Evolutionary conservation across 2,329 filamentous ascomycete genomes (phyloP).

Genomic region (Stemphylium beticola): DNA sequence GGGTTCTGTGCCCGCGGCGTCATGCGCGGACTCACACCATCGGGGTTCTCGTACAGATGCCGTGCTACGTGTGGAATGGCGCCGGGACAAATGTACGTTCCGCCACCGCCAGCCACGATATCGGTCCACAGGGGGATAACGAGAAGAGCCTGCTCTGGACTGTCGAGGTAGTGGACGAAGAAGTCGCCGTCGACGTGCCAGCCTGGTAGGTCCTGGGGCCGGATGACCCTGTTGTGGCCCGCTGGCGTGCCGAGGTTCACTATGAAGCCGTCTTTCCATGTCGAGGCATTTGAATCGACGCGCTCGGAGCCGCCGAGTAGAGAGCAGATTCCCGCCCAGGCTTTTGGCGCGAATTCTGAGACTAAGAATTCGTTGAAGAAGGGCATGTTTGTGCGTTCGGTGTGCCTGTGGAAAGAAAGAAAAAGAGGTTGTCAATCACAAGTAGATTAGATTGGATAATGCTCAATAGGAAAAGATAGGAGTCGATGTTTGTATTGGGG

Average conservation of each 20-base stretch:
- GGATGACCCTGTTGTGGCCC: conserved; percentile 57
- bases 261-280: conserved; percentile 72
- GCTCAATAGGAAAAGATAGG: not conserved
- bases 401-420: conserved; percentile 39
- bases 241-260: conserved; percentile 68
- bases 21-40: conserved; percentile 72
- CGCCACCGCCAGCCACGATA: conserved; percentile 65
- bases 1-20: conserved; percentile 58
- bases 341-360: conserved; percentile 65
- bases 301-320: conserved; percentile 66
- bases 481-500: no score
- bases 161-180: conserved; percentile 75
- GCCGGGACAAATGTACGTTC: conserved; percentile 68
- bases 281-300: conserved; percentile 46
- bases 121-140: conserved; percentile 73
- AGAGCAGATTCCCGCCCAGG: conserved; percentile 70
- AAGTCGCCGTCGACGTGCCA: conserved; percentile 78
- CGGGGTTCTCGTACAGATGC: conserved; percentile 65
- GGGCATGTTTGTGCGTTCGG: conserved; percentile 69
- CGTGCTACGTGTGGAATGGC: conserved; percentile 64
- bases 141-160: conserved; percentile 70
- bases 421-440: not conserved
- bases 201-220: conserved; percentile 60
- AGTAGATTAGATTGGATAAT: no score
- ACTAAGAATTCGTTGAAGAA: conserved; percentile 62